Base-by-base conservation (phyloP, 192 early-diverging fungal species). In the Phlyctochytrium arcticum region DNA sequence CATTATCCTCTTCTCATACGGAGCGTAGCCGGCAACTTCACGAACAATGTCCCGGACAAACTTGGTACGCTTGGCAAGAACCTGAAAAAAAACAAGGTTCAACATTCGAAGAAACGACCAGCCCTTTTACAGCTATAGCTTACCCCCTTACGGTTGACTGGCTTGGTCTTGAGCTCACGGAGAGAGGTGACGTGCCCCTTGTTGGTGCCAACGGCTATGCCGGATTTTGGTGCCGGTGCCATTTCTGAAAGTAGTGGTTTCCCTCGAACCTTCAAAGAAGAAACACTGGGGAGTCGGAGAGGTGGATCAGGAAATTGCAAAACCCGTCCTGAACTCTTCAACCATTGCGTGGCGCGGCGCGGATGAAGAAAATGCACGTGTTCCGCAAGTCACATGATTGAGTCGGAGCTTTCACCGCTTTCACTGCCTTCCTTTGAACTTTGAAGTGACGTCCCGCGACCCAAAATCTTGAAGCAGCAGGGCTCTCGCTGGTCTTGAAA, bases 1-100 rank as follows among this genome's bases (percentile, higher is more conserved):
- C 95, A 99, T 97, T 68, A 98, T 90, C 81, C 97, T 89, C 68
- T 89, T 89, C 84, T 99, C 97, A 78, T 99, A 99, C 58, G 97
- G 97, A 51, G 97, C 90, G 71, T 90, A 98, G 54, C 97, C 97
- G 73, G 84, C 87, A 34, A 99, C 95, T 81, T 99, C 97, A 69
- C 97, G 94, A 76, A 99, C 80, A 69, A 98, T 72, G 71, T 87
- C 88, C 72, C 90, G 90, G 57, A 99, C 95, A 77, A 97, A 95
- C 76, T 76, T 78, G 69, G 88, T 88, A 71, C 91, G 89, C 84
- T 91, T 89, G 71, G 82, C 79, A 32, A 83, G 70, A 67, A 63
- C 68, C 86, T 87, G 73, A 6, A 21, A 27, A 36, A n/a, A n/a
- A n/a, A n/a, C n/a, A n/a, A n/a, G n/a, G n/a, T n/a, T n/a, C n/a